These are phyloP conservation scores for Bacterosira constricta DNA, from an alignment of 108 stramenopile genomes.

Conservation along the genomic window DNA sequence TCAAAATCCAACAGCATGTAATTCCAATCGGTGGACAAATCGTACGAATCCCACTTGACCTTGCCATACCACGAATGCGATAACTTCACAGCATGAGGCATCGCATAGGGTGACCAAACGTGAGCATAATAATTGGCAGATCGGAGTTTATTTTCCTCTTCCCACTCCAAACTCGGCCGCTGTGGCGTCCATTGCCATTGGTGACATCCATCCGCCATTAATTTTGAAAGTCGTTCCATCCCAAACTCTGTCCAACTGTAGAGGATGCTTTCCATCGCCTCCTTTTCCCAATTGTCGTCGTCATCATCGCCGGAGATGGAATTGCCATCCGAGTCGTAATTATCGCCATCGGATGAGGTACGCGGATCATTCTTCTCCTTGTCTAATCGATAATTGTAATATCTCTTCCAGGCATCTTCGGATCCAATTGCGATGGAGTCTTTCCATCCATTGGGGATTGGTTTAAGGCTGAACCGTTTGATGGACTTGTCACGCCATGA, in stretches of 20 bases:
- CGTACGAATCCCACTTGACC: not conserved
- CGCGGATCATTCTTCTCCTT: not conserved
- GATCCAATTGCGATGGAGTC: slow-evolving; percentile 15
- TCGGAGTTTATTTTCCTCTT: not conserved
- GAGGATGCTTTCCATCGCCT: not conserved
- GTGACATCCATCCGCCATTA: not conserved
- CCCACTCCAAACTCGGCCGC: not conserved
- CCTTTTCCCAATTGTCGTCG: not conserved
- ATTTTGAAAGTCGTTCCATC: slow-evolving; percentile 1
- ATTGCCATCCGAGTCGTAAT: slow-evolving; percentile 9
- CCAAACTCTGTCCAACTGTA: not conserved
- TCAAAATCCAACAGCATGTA: slow-evolving; percentile 16
- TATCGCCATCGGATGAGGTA: not conserved
- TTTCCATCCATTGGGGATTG: not conserved
- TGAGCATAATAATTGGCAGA: slow-evolving; percentile 12
- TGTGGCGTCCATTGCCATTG: slow-evolving; percentile 28
- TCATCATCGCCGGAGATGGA: not conserved
- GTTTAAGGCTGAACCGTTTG: slow-evolving; percentile 1
- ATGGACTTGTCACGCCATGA: slow-evolving; percentile 33
- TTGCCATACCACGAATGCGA: slow-evolving; percentile 5
- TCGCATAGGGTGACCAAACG: slow-evolving; percentile 30
- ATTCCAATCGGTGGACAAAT: not conserved
- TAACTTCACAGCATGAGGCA: slow-evolving; percentile 18
- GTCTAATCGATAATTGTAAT: slow-evolving; percentile 6
- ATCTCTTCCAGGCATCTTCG: slow-evolving; percentile 27